phyloP scores from a whole-genome alignment of 768 basidiomycete genomes.

The Xerocomellus intermedius region DNA sequence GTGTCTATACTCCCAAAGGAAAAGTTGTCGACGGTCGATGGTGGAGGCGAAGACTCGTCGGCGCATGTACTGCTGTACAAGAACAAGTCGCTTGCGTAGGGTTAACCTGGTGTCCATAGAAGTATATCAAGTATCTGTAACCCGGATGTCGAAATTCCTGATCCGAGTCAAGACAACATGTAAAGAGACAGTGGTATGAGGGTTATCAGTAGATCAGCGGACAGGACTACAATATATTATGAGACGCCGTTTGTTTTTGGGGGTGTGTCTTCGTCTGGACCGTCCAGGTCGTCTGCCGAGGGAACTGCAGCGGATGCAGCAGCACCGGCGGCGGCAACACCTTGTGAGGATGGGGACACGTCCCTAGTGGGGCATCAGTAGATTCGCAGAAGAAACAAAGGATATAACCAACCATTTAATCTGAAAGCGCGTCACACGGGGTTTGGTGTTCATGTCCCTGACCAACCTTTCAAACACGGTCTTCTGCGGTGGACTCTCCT shows the following conservation, averaged over 20 bases:
- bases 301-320: slow-evolving; percentile 73
- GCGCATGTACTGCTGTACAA: slow-evolving; percentile 89
- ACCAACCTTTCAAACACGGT: slow-evolving; percentile 79
- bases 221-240: slow-evolving; percentile 1
- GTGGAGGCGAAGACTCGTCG: slow-evolving; percentile 87
- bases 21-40: slow-evolving; percentile 81
- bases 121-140: slow-evolving; percentile 18
- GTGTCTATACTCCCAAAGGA: slow-evolving; percentile 83
- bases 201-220: neutral
- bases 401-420: slow-evolving; percentile 68
- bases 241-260: slow-evolving; percentile 27
- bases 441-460: slow-evolving; percentile 87
- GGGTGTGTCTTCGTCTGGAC: slow-evolving; percentile 32
- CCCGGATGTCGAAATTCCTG: slow-evolving; percentile 6
- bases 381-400: neutral
- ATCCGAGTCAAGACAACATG: slow-evolving; percentile 2
- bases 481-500: slow-evolving; percentile 60
- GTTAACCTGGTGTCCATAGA: neutral
- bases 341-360: slow-evolving; percentile 51
- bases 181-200: slow-evolving; percentile 9
- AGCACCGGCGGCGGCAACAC: slow-evolving; percentile 51
- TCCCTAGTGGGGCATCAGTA: slow-evolving; percentile 43
- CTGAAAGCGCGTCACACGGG: slow-evolving; percentile 90
- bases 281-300: slow-evolving; percentile 65
- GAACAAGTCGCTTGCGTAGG: slow-evolving; percentile 48